A percentile compares a stretch with the other conserved stretches of the same genome.
Conservation (phyloP, 352 stramenopile species). For the Pythium grandisporangium region DNA sequence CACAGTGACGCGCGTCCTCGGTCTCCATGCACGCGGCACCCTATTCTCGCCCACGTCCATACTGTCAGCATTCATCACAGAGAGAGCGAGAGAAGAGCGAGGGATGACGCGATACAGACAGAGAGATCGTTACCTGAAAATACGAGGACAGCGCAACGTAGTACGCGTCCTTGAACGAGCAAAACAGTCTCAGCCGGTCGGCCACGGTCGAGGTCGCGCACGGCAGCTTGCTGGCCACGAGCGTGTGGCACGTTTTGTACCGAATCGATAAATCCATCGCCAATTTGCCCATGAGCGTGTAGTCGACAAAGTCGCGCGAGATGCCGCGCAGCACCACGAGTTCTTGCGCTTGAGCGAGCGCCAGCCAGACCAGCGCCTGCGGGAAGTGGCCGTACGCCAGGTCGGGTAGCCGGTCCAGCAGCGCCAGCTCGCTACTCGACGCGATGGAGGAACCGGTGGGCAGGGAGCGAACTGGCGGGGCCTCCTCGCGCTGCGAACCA, state of each 20-base stretch:
- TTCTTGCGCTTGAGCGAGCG: constrained; percentile 55
- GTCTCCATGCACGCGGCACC: constrained; percentile 41
- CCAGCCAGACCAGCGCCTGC: constrained; percentile 43
- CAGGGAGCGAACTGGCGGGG: background rate
- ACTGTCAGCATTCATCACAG: background rate
- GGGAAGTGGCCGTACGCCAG: constrained; percentile 36
- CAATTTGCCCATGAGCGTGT: constrained; percentile 56
- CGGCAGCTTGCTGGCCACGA: constrained; percentile 20
- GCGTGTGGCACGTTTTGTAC: constrained; percentile 29
- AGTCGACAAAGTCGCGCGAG: constrained; percentile 47
- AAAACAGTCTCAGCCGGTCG: constrained; percentile 31
- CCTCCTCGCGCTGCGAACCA: background rate
- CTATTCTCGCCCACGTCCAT: no score
- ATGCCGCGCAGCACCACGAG: constrained; percentile 54
- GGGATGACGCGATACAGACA: background rate
- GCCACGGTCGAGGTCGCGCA: constrained; percentile 26
- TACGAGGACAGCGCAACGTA: constrained; percentile 48
- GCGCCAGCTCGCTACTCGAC: constrained; percentile 16
- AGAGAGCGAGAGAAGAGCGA: no score
- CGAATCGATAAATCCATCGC: constrained; percentile 40
- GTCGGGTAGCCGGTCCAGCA: constrained; percentile 39
- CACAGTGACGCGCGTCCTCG: constrained; percentile 35
- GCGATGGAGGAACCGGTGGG: background rate
- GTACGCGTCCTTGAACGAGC: constrained; percentile 48
- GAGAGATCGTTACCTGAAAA: constrained; percentile 24